These are phyloP conservation scores for Blastocystis sp. DNA, from an alignment of 352 stramenopile genomes.

Conservation along the genomic window DNA sequence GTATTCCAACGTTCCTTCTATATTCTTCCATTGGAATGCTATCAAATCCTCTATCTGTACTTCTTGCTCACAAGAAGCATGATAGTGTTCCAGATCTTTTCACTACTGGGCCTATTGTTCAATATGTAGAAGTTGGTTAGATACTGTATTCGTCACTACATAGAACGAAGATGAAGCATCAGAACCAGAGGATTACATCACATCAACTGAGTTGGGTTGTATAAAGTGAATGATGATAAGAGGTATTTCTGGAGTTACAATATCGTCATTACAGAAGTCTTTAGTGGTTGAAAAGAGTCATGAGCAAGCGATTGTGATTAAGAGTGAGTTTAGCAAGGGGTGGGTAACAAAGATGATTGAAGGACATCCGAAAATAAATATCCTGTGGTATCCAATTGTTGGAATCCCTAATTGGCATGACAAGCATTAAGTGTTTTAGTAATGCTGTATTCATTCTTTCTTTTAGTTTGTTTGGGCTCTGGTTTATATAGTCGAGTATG, in stretches of 20 bases:
- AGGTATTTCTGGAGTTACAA: neutral
- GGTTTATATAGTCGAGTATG: neutral
- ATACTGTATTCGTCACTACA: neutral
- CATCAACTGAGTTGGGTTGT: neutral
- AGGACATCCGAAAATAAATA: neutral
- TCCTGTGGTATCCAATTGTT: neutral
- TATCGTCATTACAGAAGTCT: neutral
- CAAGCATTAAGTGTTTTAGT: neutral
- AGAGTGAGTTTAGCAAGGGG: slow-evolving; percentile 51
- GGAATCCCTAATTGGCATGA: neutral
- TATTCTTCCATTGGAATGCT: slow-evolving; percentile 44
- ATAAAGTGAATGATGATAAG: neutral
- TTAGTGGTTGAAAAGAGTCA: neutral
- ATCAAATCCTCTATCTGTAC: neutral
- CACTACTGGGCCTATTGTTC: neutral
- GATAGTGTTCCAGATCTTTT: neutral
- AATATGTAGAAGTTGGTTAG: neutral
- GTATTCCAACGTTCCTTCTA: slow-evolving; percentile 17
- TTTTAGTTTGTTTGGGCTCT: neutral
- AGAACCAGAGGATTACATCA: slow-evolving; percentile 2
- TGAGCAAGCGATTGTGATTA: slow-evolving; percentile 6
- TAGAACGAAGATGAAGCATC: neutral
- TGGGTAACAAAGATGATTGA: neutral
- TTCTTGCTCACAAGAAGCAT: neutral
- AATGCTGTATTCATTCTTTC: neutral